phyloP scores from a whole-genome alignment of 2,329 filamentous ascomycete genomes.

The Calonectria pteridis region DNA sequence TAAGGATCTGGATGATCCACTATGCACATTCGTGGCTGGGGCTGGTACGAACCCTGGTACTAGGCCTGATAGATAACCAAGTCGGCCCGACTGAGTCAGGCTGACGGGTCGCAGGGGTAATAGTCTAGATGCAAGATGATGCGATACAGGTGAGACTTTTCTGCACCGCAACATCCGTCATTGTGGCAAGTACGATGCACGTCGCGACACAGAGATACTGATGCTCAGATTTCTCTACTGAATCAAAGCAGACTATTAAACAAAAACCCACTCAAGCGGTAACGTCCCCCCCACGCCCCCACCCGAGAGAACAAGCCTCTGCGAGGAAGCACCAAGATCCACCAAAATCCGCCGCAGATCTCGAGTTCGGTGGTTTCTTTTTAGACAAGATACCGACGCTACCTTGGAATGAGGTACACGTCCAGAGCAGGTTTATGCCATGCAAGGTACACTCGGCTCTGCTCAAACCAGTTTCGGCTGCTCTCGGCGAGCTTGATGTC shows the following conservation, averaged over 20 bases:
- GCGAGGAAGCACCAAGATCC: not conserved
- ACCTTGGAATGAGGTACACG: constrained; percentile 6
- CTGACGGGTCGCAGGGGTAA: too few relatives aligned
- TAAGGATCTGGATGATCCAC: not conserved
- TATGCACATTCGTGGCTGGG: not conserved
- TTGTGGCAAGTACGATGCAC: too few relatives aligned
- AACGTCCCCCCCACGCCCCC: not conserved
- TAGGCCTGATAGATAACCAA: not conserved
- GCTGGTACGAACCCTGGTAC: not conserved
- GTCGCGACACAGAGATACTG: too few relatives aligned
- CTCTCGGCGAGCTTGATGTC: constrained; percentile 40
- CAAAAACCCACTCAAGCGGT: not conserved
- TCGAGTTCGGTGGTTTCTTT: not conserved
- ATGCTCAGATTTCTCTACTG: too few relatives aligned
- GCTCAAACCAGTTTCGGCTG: constrained; percentile 40
- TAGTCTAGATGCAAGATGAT: too few relatives aligned
- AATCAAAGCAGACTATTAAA: not conserved
- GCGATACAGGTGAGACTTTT: too few relatives aligned
- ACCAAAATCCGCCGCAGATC: not conserved
- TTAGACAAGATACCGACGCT: not conserved
- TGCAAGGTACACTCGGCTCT: constrained; percentile 44
- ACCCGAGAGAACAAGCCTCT: not conserved
- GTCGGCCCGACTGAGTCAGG: too few relatives aligned
- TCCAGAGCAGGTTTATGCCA: constrained; percentile 44
- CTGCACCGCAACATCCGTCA: too few relatives aligned